Conservation (phyloP, 495 filamentous ascomycete species). For the Peziza echinospora region DNA sequence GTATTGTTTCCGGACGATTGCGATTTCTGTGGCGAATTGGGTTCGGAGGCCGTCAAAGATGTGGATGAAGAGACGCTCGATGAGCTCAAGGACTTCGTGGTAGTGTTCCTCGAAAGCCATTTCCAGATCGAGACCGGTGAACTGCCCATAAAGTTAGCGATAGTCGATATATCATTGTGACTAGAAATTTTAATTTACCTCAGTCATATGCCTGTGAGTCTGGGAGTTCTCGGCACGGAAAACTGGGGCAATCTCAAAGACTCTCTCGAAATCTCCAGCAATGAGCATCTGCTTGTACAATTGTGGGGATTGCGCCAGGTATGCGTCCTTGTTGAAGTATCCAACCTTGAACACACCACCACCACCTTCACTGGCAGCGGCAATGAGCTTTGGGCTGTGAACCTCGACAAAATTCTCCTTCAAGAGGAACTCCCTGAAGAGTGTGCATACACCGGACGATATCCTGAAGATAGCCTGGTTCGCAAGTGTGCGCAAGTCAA, state of each 20-base stretch:
- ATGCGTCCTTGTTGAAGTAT: slow-evolving; percentile 75
- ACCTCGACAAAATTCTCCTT: slow-evolving; percentile 63
- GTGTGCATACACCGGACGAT: slow-evolving; percentile 45
- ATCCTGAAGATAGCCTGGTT: slow-evolving; percentile 81
- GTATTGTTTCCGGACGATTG: slow-evolving; percentile 40
- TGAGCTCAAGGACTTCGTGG: slow-evolving; percentile 58
- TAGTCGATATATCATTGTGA: background rate
- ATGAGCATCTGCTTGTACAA: slow-evolving; percentile 95
- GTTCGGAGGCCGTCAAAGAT: slow-evolving; percentile 63
- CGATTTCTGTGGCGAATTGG: slow-evolving; percentile 46
- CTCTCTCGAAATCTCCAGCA: slow-evolving; percentile 70
- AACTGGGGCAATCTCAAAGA: slow-evolving; percentile 76
- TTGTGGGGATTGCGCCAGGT: slow-evolving; percentile 81
- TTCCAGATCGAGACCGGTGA: slow-evolving; percentile 90
- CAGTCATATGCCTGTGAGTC: slow-evolving; percentile 88
- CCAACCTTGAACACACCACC: slow-evolving; percentile 79
- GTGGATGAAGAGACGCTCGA: slow-evolving; percentile 67
- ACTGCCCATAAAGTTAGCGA: slow-evolving; percentile 24
- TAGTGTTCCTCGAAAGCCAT: slow-evolving; percentile 85
- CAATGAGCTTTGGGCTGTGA: slow-evolving; percentile 73
- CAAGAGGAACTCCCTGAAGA: slow-evolving; percentile 63
- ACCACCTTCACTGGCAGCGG: slow-evolving; percentile 80
- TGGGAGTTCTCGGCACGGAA: slow-evolving; percentile 96
- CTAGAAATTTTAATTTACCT: slow-evolving; percentile 19
- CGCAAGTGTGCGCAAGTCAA: slow-evolving; percentile 73